phyloP scores from a whole-genome alignment of 1,139 yeast species.

The Keqinozyma sinolaborantium region DNA sequence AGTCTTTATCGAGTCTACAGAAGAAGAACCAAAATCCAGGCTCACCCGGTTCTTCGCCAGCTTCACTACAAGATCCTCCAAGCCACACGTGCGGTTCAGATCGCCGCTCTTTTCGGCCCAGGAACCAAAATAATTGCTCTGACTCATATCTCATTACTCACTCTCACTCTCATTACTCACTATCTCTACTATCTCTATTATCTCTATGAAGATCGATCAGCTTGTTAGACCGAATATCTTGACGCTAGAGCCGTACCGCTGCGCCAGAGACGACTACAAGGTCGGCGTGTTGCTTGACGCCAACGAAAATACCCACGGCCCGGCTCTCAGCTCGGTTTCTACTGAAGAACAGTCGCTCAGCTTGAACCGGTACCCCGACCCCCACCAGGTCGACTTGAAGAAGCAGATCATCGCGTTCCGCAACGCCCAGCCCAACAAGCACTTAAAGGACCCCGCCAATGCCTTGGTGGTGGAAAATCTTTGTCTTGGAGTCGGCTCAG shows the following conservation, averaged over 20 bases:
- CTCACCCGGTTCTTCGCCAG: no score
- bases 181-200: no score
- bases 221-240: slow-evolving; percentile 82
- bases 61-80: no score
- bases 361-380: slow-evolving; percentile 93
- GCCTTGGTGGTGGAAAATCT: slow-evolving; percentile 62
- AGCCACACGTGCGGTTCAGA: neutral
- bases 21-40: no score
- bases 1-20: no score
- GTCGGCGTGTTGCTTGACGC: slow-evolving; percentile 90
- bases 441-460: slow-evolving; percentile 13
- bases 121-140: no score
- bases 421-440: slow-evolving; percentile 42
- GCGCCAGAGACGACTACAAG: slow-evolving; percentile 92
- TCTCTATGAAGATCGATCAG: slow-evolving; percentile 54
- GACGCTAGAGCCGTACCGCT: slow-evolving; percentile 81
- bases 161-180: no score
- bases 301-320: slow-evolving; percentile 93
- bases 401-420: slow-evolving; percentile 68
- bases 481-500: slow-evolving; percentile 96
- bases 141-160: no score
- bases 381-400: slow-evolving; percentile 85
- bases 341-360: slow-evolving; percentile 34
- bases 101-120: neutral
- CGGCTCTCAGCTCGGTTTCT: slow-evolving; percentile 47